A percentile compares a stretch with the other conserved stretches of the same genome.
Conservation (phyloP, 1,284 basidiomycete species). For the Cutaneotrichosporon mucoides region DNA sequence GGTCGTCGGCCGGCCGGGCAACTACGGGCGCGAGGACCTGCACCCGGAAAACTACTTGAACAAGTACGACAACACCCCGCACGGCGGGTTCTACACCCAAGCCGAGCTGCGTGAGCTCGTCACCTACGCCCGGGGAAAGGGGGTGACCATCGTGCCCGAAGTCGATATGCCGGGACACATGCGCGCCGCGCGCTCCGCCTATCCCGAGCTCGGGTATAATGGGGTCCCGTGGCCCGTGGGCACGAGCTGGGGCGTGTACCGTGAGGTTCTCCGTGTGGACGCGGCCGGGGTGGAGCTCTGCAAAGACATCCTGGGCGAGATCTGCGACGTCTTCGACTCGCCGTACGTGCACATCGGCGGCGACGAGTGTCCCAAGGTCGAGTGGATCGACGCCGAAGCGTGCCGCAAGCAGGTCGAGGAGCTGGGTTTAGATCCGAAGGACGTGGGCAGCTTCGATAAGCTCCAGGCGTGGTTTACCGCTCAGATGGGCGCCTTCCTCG, state of each 20-base stretch:
- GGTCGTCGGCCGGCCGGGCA: slow-evolving; percentile 14
- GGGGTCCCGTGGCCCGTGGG: slow-evolving; percentile 6
- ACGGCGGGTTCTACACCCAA: slow-evolving; percentile 22
- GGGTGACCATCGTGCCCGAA: slow-evolving; percentile 19
- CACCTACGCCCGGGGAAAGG: slow-evolving; percentile 11
- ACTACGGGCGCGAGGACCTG: slow-evolving; percentile 9
- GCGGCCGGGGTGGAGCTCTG: slow-evolving; percentile 11
- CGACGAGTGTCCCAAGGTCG: slow-evolving; percentile 18
- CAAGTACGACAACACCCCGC: slow-evolving; percentile 15
- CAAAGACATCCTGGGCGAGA: slow-evolving; percentile 19
- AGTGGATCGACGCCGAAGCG: slow-evolving; percentile 9
- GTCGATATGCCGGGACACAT: slow-evolving; percentile 25
- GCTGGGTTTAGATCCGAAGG: slow-evolving; percentile 3
- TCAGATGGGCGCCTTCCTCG: slow-evolving; percentile 13
- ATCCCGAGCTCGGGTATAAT: slow-evolving; percentile 22
- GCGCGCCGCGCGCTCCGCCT: slow-evolving; percentile 21
- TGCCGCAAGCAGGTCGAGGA: slow-evolving; percentile 10
- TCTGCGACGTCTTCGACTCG: slow-evolving; percentile 17
- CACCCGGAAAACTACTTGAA: slow-evolving; percentile 18
- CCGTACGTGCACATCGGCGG: slow-evolving; percentile 20
- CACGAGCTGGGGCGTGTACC: slow-evolving; percentile 17
- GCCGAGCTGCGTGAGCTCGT: slow-evolving; percentile 14
- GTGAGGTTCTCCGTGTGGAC: slow-evolving; percentile 20
- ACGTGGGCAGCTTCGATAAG: slow-evolving; percentile 9
- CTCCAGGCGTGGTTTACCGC: slow-evolving; percentile 17